phyloP scores from a whole-genome alignment of 495 filamentous ascomycete species.

The Penicillium taxi region DNA sequence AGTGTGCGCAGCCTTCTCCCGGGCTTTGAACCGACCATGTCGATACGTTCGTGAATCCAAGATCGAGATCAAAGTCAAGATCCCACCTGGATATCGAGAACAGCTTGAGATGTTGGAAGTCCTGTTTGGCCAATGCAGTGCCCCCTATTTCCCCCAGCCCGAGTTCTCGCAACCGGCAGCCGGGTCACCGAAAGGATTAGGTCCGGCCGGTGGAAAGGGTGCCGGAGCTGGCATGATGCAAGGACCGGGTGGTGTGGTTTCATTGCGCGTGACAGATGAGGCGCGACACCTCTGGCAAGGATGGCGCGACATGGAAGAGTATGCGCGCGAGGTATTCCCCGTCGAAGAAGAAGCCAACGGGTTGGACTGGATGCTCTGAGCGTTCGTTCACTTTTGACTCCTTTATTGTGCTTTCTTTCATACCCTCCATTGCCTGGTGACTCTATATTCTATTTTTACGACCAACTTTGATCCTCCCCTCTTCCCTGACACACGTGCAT shows the following conservation, averaged over 20 bases:
- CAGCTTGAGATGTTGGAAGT: conserved; percentile 68
- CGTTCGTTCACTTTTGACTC: conserved; percentile 4
- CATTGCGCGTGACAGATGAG: conserved; percentile 55
- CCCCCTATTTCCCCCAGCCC: conserved; percentile 56
- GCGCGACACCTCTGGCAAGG: conserved; percentile 84
- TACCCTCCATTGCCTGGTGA: neutral
- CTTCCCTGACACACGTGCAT: conserved; percentile 19
- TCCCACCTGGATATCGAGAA: conserved; percentile 82
- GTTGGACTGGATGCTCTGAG: conserved; percentile 74
- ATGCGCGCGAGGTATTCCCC: conserved; percentile 89
- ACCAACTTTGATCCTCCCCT: neutral
- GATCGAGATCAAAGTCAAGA: conserved; percentile 76
- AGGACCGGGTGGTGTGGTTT: conserved; percentile 44
- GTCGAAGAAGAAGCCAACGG: conserved; percentile 92
- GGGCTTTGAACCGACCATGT: conserved; percentile 69
- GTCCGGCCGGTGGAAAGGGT: conserved; percentile 55
- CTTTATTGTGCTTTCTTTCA: neutral
- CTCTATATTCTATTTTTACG: neutral
- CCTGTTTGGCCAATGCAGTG: conserved; percentile 52
- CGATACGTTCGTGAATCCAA: conserved; percentile 62
- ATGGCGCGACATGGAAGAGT: conserved; percentile 85
- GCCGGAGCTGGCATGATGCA: conserved; percentile 53
- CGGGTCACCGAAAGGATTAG: conserved; percentile 42
- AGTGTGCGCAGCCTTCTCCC: conserved; percentile 70
- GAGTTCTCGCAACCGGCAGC: conserved; percentile 41